These are phyloP conservation scores for Colletotrichum sp. DNA, from an alignment of 2,329 filamentous ascomycete species.

Conservation along the genomic window DNA sequence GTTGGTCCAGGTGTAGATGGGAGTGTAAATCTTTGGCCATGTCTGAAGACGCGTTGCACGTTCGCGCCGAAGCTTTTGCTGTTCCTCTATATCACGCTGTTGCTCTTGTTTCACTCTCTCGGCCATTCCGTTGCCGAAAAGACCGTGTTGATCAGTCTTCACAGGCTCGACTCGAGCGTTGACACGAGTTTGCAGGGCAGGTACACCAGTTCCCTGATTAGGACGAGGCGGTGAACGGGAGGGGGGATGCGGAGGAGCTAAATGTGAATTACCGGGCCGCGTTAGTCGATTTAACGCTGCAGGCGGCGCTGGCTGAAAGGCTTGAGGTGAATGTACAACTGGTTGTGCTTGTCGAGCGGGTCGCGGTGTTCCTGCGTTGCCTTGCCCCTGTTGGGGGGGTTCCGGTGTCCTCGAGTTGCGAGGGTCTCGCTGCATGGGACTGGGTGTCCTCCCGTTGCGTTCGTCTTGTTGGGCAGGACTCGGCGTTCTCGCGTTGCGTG, in stretches of 20 bases:
- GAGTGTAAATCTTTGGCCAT: conserved; percentile 2
- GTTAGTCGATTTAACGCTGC: neutral
- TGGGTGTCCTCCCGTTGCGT: neutral
- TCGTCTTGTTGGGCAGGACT: neutral
- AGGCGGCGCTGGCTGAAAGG: neutral
- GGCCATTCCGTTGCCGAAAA: neutral
- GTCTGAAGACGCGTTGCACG: conserved; percentile 1
- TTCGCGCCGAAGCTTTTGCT: neutral
- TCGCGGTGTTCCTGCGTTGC: neutral
- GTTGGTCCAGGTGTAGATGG: conserved; percentile 9
- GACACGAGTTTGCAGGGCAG: neutral
- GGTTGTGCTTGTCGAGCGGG: neutral
- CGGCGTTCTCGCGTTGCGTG: neutral
- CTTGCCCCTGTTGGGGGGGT: neutral
- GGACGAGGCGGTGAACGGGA: neutral
- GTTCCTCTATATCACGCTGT: neutral
- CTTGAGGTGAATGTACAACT: neutral
- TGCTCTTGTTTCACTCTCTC: neutral
- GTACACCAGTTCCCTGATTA: neutral
- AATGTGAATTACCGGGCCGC: neutral
- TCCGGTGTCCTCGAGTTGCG: neutral
- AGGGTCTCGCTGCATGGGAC: neutral
- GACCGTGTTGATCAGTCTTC: neutral
- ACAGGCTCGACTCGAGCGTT: neutral
- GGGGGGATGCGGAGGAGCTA: neutral